Conservation (phyloP, 1,284 basidiomycete genomes). For the Cryptococcus sp. region DNA sequence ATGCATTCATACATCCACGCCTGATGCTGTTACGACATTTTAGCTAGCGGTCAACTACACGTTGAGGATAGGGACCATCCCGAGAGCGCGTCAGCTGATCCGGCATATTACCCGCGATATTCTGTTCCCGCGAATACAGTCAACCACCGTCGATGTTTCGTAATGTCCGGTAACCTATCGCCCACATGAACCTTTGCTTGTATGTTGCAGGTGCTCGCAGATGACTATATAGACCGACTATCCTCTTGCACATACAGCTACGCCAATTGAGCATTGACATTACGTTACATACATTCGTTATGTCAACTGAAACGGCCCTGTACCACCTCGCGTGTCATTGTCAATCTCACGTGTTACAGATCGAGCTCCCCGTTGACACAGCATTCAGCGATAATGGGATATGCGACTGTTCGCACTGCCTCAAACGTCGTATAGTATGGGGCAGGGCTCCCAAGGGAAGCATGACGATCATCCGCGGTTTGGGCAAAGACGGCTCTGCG, state of each 20-base stretch:
- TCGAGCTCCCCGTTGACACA: slow-evolving; percentile 12
- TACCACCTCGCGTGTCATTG: slow-evolving; percentile 29
- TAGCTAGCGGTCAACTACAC: too few relatives aligned
- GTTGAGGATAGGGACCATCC: too few relatives aligned
- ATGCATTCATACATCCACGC: too few relatives aligned
- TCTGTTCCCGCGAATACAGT: too few relatives aligned
- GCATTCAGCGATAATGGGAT: slow-evolving; percentile 12
- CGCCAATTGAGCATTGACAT: background rate
- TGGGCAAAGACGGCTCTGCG: slow-evolving; percentile 13
- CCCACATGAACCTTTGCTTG: too few relatives aligned
- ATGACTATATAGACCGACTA: too few relatives aligned
- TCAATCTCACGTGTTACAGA: slow-evolving; percentile 14
- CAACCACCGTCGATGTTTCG: too few relatives aligned
- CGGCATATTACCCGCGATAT: too few relatives aligned
- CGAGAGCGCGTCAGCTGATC: too few relatives aligned
- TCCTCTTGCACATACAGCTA: background rate
- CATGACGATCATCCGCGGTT: slow-evolving; percentile 3
- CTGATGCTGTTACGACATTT: too few relatives aligned
- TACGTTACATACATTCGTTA: background rate
- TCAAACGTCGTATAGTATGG: slow-evolving; percentile 23
- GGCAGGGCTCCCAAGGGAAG: slow-evolving; percentile 9
- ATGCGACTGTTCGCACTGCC: slow-evolving; percentile 26
- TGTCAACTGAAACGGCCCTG: background rate
- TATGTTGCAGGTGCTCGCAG: too few relatives aligned
- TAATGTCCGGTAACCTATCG: too few relatives aligned